Evolutionary conservation across 768 basidiomycete genomes (phyloP).

Genomic region (Termitomyces sp.): DNA sequence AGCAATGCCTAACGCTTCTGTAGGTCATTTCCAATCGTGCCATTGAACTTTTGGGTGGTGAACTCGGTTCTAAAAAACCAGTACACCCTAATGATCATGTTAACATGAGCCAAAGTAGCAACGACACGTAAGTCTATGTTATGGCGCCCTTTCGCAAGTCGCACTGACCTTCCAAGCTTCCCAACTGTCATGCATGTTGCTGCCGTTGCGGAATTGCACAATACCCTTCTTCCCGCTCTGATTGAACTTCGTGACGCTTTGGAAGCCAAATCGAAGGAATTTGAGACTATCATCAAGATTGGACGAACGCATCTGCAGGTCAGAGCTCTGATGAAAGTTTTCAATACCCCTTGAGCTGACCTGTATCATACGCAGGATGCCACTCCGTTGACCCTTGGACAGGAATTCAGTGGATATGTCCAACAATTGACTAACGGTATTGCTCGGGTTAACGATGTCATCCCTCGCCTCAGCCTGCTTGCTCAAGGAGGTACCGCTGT

Average conservation of each 20-base stretch:
- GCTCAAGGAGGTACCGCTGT: constrained; percentile 99
- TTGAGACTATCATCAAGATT: constrained; percentile 95
- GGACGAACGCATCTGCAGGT: constrained; percentile 95
- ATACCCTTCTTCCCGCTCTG: constrained; percentile 81
- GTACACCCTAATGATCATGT: constrained; percentile 99
- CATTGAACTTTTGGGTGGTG: constrained; percentile 93
- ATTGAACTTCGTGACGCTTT: constrained; percentile 82
- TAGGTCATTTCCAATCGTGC: constrained; percentile 98
- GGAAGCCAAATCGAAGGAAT: constrained; percentile 76
- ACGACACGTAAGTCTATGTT: constrained; percentile 77
- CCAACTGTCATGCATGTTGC: constrained; percentile 99
- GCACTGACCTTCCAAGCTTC: constrained; percentile 57
- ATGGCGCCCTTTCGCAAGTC: not conserved
- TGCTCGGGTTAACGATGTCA: constrained; percentile 71
- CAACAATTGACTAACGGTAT: constrained; percentile 93
- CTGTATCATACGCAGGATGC: constrained; percentile 64
- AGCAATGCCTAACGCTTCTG: not conserved
- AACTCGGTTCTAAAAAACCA: constrained; percentile 93
- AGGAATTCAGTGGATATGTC: constrained; percentile 98
- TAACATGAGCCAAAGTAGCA: constrained; percentile 98
- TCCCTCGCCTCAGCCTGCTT: constrained; percentile 84
- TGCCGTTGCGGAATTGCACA: constrained; percentile 84
- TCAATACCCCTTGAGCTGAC: not conserved
- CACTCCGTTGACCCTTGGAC: constrained; percentile 94
- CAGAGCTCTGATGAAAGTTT: not conserved